These are phyloP conservation scores for Earliella scabrosa DNA, from an alignment of 1,284 basidiomycete species.

Conservation along the genomic window DNA sequence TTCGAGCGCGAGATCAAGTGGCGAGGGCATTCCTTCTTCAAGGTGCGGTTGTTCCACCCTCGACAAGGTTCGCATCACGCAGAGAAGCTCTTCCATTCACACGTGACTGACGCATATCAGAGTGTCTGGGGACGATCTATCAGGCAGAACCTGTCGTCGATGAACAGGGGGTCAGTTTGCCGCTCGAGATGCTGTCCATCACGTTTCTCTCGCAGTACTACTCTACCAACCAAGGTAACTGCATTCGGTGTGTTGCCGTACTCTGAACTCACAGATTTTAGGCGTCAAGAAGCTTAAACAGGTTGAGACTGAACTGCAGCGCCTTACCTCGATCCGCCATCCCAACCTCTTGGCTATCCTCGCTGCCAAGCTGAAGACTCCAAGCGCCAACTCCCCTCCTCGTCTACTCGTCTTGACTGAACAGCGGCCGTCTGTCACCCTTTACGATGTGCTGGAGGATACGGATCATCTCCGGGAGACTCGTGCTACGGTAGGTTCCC, in stretches of 20 bases:
- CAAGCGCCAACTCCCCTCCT: conserved; percentile 50
- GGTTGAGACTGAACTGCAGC: conserved; percentile 66
- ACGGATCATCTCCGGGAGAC: conserved; percentile 68
- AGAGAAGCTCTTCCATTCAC: background rate
- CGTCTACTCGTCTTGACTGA: conserved; percentile 69
- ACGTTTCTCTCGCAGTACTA: conserved; percentile 73
- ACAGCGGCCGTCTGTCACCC: conserved; percentile 61
- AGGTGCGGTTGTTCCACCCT: conserved; percentile 74
- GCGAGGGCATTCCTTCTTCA: conserved; percentile 59
- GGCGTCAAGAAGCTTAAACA: conserved; percentile 69
- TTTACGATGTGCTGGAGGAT: conserved; percentile 73
- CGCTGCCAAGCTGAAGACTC: conserved; percentile 63
- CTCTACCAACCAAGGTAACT: conserved; percentile 59
- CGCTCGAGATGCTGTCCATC: conserved; percentile 68
- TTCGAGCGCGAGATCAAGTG: conserved; percentile 62
- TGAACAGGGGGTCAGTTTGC: conserved; percentile 54
- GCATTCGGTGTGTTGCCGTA: too few relatives aligned
- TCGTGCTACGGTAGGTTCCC: conserved; percentile 55
- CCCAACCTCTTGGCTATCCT: conserved; percentile 64
- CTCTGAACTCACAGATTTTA: too few relatives aligned
- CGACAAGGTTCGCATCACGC: conserved; percentile 48
- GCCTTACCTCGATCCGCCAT: conserved; percentile 61
- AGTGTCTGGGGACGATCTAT: conserved; percentile 65
- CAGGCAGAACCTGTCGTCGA: conserved; percentile 75
- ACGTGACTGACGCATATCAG: conserved; percentile 41